These are phyloP conservation scores for Zygosaccharomyces kombuchaensis DNA, from an alignment of 805 yeast genomes.

Conservation along the genomic window DNA sequence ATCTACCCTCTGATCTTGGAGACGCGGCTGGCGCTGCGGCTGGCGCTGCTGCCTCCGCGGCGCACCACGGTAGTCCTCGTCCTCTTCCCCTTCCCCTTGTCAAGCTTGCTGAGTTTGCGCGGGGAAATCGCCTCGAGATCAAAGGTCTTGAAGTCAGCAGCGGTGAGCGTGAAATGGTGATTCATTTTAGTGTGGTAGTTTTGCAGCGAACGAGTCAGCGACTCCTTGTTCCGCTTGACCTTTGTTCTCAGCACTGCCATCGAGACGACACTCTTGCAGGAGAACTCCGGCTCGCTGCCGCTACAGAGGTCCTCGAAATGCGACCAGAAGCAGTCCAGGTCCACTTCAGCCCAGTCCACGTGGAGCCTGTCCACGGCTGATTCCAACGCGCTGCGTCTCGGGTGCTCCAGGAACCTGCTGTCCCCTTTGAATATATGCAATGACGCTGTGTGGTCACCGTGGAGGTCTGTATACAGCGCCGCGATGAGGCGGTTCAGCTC, in stretches of 20 bases:
- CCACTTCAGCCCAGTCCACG: slow-evolving; percentile 21
- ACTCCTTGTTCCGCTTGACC: slow-evolving; percentile 18
- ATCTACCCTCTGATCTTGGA: slow-evolving; percentile 12
- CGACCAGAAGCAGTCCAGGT: slow-evolving; percentile 20
- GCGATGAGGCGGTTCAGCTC: slow-evolving; percentile 22
- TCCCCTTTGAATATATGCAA: slow-evolving; percentile 6
- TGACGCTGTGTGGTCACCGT: slow-evolving; percentile 4
- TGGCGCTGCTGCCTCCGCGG: neutral
- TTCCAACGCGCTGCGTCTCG: slow-evolving; percentile 8
- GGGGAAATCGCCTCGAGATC: slow-evolving; percentile 17
- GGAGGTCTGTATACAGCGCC: slow-evolving; percentile 11
- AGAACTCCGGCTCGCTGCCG: slow-evolving; percentile 9
- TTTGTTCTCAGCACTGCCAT: slow-evolving; percentile 24
- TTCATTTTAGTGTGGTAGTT: slow-evolving; percentile 19
- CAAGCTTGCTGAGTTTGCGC: slow-evolving; percentile 2
- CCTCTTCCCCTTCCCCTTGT: slow-evolving; percentile 1
- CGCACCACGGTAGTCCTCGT: neutral
- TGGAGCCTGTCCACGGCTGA: slow-evolving; percentile 17
- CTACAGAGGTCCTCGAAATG: slow-evolving; percentile 10
- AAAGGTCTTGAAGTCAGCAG: slow-evolving; percentile 30
- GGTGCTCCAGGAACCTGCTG: slow-evolving; percentile 11
- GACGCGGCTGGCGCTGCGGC: slow-evolving; percentile 8
- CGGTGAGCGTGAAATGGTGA: slow-evolving; percentile 27
- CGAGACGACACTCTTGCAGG: slow-evolving; percentile 23
- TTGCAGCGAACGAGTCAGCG: slow-evolving; percentile 11